Conservation (phyloP, 2,329 filamentous ascomycete species). For the Nectriaceae sp. region DNA sequence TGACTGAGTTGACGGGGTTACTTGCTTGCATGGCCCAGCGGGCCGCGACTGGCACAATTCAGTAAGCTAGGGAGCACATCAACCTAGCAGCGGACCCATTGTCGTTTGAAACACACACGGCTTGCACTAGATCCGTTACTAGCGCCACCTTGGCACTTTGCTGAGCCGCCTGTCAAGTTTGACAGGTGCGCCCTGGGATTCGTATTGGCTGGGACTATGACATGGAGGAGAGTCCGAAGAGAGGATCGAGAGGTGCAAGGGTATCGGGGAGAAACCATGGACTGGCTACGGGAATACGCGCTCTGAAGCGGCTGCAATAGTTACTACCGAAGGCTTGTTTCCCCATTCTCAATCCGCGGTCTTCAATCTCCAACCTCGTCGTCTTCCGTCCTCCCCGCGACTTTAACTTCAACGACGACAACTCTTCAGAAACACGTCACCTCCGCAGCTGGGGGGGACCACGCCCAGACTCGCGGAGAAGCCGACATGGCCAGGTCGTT, state of each 20-base stretch:
- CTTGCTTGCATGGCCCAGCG: too few species aligned
- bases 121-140: not conserved
- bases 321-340: too few species aligned
- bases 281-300: too few species aligned
- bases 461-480: not conserved
- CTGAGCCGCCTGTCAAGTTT: slow-evolving; percentile 15
- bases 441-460: not conserved
- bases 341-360: not conserved
- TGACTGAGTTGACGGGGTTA: too few species aligned
- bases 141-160: slow-evolving; percentile 3
- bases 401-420: too few species aligned
- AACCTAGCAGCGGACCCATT: too few species aligned
- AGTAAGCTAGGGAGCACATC: too few species aligned
- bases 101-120: not conserved
- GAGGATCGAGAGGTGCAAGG: not conserved
- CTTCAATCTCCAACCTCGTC: not conserved
- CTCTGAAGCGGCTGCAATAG: too few species aligned
- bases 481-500: not conserved
- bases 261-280: too few species aligned
- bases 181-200: slow-evolving; percentile 15
- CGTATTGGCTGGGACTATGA: slow-evolving; percentile 1
- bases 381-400: not conserved
- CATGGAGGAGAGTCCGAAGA: not conserved
- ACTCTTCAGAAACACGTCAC: not conserved
- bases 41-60: too few species aligned